These are phyloP conservation scores for Vigna hirtella DNA, from an alignment of 306 rosid species.

Conservation along the genomic window DNA sequence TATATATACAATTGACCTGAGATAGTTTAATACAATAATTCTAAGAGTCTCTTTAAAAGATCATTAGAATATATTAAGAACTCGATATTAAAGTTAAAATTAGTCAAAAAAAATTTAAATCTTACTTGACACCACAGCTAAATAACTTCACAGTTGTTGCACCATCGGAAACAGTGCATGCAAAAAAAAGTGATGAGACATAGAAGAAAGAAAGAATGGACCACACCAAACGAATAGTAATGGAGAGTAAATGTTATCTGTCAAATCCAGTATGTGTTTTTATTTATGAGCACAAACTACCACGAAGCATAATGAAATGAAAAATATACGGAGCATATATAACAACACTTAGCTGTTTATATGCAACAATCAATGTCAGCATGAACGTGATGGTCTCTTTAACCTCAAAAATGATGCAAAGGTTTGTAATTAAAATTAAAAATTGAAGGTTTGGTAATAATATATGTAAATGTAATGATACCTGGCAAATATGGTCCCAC, in stretches of 20 bases:
- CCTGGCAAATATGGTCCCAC: conserved; percentile 86
- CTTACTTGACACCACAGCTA: neutral
- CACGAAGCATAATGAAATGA: conserved; percentile 7
- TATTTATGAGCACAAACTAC: conserved; percentile 40
- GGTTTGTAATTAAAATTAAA: neutral
- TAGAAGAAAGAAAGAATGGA: conserved; percentile 7
- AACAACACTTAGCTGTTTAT: neutral
- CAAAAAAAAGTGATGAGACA: neutral
- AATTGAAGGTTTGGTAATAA: neutral
- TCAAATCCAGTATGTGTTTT: neutral
- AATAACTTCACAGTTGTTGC: neutral
- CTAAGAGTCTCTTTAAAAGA: no score
- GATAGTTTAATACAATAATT: no score
- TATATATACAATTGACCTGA: no score
- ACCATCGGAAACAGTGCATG: neutral
- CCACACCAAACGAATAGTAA: conserved; percentile 20
- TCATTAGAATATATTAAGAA: neutral
- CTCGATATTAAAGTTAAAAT: neutral
- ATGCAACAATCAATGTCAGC: conserved; percentile 2
- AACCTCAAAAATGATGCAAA: neutral
- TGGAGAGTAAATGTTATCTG: conserved; percentile 32
- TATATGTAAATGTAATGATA: neutral
- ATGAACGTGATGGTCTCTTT: neutral
- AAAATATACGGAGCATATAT: neutral
- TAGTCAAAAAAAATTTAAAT: neutral